phyloP scores from a whole-genome alignment of 1,139 yeast species.

The Suhomyces taliae region DNA sequence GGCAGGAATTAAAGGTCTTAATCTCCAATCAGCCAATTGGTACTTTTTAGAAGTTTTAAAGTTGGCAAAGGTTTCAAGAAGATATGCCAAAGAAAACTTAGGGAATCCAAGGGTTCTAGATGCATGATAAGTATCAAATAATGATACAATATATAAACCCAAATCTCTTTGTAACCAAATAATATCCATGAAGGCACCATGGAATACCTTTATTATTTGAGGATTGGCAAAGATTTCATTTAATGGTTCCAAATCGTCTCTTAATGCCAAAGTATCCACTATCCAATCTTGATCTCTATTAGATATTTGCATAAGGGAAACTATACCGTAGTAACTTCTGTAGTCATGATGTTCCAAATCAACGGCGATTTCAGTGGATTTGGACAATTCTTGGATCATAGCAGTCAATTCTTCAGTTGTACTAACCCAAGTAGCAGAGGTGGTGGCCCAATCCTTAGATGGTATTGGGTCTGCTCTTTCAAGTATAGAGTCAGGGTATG shows the following conservation, averaged over 20 bases:
- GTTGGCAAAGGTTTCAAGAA: slow-evolving; percentile 76
- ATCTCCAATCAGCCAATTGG: slow-evolving; percentile 96
- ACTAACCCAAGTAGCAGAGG: slow-evolving; percentile 73
- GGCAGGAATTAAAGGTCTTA: slow-evolving; percentile 75
- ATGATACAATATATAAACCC: slow-evolving; percentile 84
- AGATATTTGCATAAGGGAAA: slow-evolving; percentile 91
- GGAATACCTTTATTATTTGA: slow-evolving; percentile 77
- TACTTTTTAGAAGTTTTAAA: slow-evolving; percentile 92
- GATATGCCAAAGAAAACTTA: slow-evolving; percentile 78
- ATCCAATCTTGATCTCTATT: slow-evolving; percentile 79
- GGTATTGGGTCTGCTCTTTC: slow-evolving; percentile 50
- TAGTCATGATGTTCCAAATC: slow-evolving; percentile 97
- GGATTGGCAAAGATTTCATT: slow-evolving; percentile 84
- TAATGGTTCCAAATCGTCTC: slow-evolving; percentile 67
- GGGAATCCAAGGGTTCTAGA: slow-evolving; percentile 76
- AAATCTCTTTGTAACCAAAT: slow-evolving; percentile 96
- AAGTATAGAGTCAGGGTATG: slow-evolving; percentile 64
- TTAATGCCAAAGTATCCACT: slow-evolving; percentile 72
- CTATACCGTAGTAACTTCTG: slow-evolving; percentile 86
- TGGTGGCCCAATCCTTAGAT: slow-evolving; percentile 63
- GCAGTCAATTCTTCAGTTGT: slow-evolving; percentile 47
- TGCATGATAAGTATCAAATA: slow-evolving; percentile 94
- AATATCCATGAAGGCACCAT: slow-evolving; percentile 96
- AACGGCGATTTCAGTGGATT: slow-evolving; percentile 74
- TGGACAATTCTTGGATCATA: slow-evolving; percentile 56